Percentiles rank a stretch among this genome's conserved stretches.
These are phyloP conservation scores for Zygnema circumcarinatum DNA, from an alignment of 139 green algal genomes.

Conservation along the genomic window DNA sequence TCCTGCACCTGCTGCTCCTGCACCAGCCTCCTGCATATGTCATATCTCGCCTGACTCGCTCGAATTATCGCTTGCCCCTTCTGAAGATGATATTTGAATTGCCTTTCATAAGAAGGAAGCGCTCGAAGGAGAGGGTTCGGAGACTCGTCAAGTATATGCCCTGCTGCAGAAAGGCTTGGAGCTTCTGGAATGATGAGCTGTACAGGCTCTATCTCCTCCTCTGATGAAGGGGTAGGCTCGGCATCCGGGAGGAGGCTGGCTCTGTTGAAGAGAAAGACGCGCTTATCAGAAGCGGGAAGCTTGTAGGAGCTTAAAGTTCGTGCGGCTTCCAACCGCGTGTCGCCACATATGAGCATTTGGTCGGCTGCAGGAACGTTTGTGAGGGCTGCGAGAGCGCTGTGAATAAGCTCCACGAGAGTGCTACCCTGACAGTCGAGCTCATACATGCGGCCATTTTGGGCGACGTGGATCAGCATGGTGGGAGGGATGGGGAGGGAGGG, in stretches of 20 bases:
- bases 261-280: constrained; percentile 54
- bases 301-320: constrained; percentile 71
- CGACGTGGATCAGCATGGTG: constrained; percentile 30
- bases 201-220: constrained; percentile 28
- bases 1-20: constrained; percentile 75
- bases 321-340: constrained; percentile 71
- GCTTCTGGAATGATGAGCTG: constrained; percentile 23
- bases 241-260: constrained; percentile 46
- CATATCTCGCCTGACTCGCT: constrained; percentile 65
- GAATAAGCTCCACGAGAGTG: constrained; percentile 66
- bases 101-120: constrained; percentile 83
- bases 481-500: constrained; percentile 7
- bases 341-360: constrained; percentile 84
- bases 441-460: constrained; percentile 49
- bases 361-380: constrained; percentile 75
- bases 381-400: constrained; percentile 76
- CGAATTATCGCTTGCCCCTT: constrained; percentile 61
- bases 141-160: constrained; percentile 75
- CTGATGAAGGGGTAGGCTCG: background rate
- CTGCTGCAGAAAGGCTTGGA: background rate
- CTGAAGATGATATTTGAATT: constrained; percentile 77
- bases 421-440: constrained; percentile 36
- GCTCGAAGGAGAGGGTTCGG: constrained; percentile 76
- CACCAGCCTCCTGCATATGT: constrained; percentile 74
- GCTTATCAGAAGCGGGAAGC: constrained; percentile 66